Evolutionary conservation across 2,329 filamentous ascomycete genomes (phyloP), one percentile per base, ranked within the genome.

Genomic region (Penicillium sp.): DNA sequence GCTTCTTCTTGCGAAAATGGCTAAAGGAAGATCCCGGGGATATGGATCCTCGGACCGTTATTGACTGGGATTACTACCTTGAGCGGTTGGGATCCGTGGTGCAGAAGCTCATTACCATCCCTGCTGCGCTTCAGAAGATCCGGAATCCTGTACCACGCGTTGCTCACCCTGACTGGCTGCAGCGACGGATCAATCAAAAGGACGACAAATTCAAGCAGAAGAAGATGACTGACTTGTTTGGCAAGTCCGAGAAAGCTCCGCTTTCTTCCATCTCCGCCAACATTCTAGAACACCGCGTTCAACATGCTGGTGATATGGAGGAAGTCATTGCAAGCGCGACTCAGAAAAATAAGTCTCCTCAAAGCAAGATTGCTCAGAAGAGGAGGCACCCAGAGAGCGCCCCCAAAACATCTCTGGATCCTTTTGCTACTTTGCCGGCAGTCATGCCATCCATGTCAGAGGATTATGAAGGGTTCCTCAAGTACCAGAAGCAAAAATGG

Each of bases 401-500:
- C 41, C 70, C 75, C 59, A 74, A 80, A 29, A 84, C 87, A 42
- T 84, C 82, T 2, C 74, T 81, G 0, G 89, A 97, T 66, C 91
- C 91, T 0, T 95, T 90, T 71, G 86, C 90, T 26, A 84, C 84
- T 23, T 79, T 99, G 13, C 94, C 94, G 0, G 84, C 87, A 55
- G 81, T 84, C 39, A 95, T 96, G 88, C 93, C 94, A 1, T 83
- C 82, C 23, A 88, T 94, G 18, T 89, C 85, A 0, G 85, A 94
- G 45, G 88, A 99, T 71, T 99, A 99, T 62, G 77, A 84, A 16
- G 90, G 84, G 0, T 99, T 95, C 78, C 72, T 99, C 48, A 82
- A 88, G 66, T 97, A 97, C 66, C 94, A 99, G 70, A 99, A 99
- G 74, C 85, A 92, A 75, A 99, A 99, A 73, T 99, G 94, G 94